phyloP scores from a whole-genome alignment of 1,284 basidiomycete genomes.

The Earliella scabrosa region DNA sequence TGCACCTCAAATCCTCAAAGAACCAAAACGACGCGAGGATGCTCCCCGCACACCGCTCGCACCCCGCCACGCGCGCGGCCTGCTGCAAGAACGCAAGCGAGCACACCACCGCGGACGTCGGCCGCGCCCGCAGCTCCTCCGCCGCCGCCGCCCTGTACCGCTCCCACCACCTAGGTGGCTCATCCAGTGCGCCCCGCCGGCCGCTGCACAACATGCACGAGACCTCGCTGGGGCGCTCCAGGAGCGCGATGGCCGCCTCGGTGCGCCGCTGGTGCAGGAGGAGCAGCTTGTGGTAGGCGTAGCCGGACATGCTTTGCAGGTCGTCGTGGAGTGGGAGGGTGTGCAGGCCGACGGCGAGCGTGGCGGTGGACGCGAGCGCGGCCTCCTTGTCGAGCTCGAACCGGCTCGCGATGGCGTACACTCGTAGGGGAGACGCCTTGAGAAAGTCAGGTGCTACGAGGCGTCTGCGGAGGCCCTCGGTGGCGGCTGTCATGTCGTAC shows the following conservation, averaged over 20 bases:
- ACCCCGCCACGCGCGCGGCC: slow-evolving; percentile 51
- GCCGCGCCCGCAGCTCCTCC: slow-evolving; percentile 58
- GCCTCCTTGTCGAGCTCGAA: slow-evolving; percentile 59
- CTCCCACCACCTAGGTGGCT: slow-evolving; percentile 70
- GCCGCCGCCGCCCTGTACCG: slow-evolving; percentile 58
- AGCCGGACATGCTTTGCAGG: slow-evolving; percentile 65
- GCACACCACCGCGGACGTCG: slow-evolving; percentile 64
- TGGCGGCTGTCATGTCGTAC: slow-evolving; percentile 59
- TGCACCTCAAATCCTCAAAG: slow-evolving; percentile 54
- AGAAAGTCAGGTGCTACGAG: slow-evolving; percentile 58
- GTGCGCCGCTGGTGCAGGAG: slow-evolving; percentile 60
- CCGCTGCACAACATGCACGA: slow-evolving; percentile 73
- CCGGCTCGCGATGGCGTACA: slow-evolving; percentile 72
- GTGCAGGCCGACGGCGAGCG: slow-evolving; percentile 57
- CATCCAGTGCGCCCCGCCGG: slow-evolving; percentile 47
- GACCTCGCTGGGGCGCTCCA: slow-evolving; percentile 50
- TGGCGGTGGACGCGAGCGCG: slow-evolving; percentile 48
- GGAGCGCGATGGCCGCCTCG: slow-evolving; percentile 48
- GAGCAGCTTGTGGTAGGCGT: slow-evolving; percentile 66
- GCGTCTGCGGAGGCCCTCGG: slow-evolving; percentile 50
- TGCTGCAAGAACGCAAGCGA: slow-evolving; percentile 59
- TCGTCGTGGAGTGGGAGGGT: slow-evolving; percentile 62
- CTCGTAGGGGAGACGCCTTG: slow-evolving; percentile 52
- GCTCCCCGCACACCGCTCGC: slow-evolving; percentile 63
- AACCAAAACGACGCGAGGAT: slow-evolving; percentile 62